These are phyloP conservation scores for Inga oerstediana DNA, from an alignment of 306 rosid genomes.

Conservation along the genomic window DNA sequence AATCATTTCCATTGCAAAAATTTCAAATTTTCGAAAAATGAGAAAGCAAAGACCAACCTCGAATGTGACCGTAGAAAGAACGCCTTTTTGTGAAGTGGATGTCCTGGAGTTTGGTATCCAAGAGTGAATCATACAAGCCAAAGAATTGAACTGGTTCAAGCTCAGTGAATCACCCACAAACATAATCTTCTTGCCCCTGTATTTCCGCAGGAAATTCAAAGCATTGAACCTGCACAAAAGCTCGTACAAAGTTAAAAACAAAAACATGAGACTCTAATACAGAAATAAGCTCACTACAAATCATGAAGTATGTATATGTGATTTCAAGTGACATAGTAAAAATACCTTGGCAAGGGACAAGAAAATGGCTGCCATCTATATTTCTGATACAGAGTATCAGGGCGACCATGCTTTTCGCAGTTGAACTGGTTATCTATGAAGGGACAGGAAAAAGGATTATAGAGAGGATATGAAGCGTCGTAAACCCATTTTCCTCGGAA, in stretches of 20 bases:
- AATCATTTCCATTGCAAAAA: background rate
- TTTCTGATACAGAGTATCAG: constrained; percentile 67
- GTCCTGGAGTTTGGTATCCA: constrained; percentile 72
- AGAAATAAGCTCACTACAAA: background rate
- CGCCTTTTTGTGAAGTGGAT: constrained; percentile 34
- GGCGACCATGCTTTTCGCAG: constrained; percentile 88
- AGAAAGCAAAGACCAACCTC: constrained; percentile 45
- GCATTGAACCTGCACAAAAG: constrained; percentile 70
- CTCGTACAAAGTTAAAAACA: background rate
- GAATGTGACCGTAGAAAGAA: constrained; percentile 66
- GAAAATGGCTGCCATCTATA: constrained; percentile 89
- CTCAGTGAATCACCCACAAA: constrained; percentile 95
- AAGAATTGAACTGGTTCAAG: constrained; percentile 80
- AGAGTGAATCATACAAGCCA: constrained; percentile 86
- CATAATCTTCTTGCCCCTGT: constrained; percentile 94
- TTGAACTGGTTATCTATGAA: constrained; percentile 89
- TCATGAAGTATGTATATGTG: background rate
- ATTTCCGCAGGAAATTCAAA: constrained; percentile 60
- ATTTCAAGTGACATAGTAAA: background rate
- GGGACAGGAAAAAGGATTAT: constrained; percentile 72
- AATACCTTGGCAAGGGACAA: constrained; percentile 78
- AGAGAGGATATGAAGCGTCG: constrained; percentile 81
- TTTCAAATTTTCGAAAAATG: background rate
- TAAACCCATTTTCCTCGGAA: constrained; percentile 74
- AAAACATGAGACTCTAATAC: background rate